Evolutionary conservation across 1,284 basidiomycete species (phyloP).

Genomic region (Sanghuangporus sanghuang): DNA sequence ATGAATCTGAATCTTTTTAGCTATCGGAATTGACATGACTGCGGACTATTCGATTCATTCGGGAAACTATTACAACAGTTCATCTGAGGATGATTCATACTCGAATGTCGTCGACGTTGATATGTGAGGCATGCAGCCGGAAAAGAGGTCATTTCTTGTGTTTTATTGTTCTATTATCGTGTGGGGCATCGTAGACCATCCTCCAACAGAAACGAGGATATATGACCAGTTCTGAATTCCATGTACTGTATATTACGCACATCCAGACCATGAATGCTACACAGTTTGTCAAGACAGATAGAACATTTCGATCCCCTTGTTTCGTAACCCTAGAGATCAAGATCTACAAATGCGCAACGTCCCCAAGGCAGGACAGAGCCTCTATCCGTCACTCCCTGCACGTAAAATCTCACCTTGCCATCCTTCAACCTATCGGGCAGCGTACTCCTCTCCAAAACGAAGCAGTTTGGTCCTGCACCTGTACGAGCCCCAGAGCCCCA

Average conservation of each 20-base stretch:
- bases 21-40: constrained; percentile 13
- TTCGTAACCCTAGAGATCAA: not conserved
- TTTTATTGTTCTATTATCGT: not conserved
- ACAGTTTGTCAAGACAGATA: not conserved
- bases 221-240: not conserved
- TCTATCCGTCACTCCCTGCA: constrained; percentile 57
- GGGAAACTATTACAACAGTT: constrained; percentile 8
- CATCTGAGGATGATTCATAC: not conserved
- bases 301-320: not conserved
- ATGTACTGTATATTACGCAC: not conserved
- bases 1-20: not conserved
- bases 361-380: constrained; percentile 56
- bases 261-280: not conserved
- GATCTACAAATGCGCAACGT: constrained; percentile 46
- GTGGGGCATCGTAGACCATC: no score
- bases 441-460: constrained; percentile 39
- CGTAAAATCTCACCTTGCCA: constrained; percentile 40
- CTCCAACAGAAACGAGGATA: no score
- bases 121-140: not conserved
- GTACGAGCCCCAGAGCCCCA: constrained; percentile 19
- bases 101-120: not conserved
- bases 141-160: not conserved
- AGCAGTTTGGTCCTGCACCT: constrained; percentile 42
- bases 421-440: constrained; percentile 28
- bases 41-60: constrained; percentile 14